Evolutionary conservation across 345 rosid genomes (phyloP), one percentile per base, ranked within the genome.

Genomic region (Eucalyptus microcorys): DNA sequence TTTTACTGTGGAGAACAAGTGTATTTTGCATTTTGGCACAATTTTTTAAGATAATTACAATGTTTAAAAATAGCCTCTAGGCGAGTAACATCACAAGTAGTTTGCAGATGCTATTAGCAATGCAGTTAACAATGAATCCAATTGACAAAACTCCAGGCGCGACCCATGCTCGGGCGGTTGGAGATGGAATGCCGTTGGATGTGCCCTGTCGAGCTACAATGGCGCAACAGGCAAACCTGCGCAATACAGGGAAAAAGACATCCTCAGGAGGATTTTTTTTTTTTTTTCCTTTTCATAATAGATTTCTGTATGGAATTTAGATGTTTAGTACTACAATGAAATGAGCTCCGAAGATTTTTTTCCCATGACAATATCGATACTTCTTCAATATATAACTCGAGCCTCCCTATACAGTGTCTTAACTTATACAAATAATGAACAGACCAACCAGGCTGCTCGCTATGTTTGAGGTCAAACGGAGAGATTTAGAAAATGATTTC

Each of bases 321-420:
- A 50, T 50, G 22, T 22, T 50, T 3, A 50, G 22, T 17, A 17
- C 55, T 50, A 7, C 22, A 50, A 50, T 50, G 53, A 50, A 17
- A 0, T 50, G 55, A 50, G 0, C 55, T 50, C 22, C 53, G 0
- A 6, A 50, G 0, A 50, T 17, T 17, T 3, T n/a, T 50, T 50
- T 50, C 22, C 22, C 55, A 50, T 50, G 22, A 50, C 59, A 21
- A 22, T 53, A 53, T 21, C 17, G 0, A 53, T 53, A 53, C 59
- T 21, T 53, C 59, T 53, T 21, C 11, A 53, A 53, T 15, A 53
- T 22, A 53, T 53, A 53, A 53, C 26, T 53, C 0, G 12, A 53
- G 5, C 59, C 5, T 53, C 59, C 17, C 59, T 15, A 53, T 53
- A 21, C 5, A 53, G 27, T 22, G n/a, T n/a, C n/a, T n/a, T n/a